Base-by-base conservation (phyloP, 2,329 filamentous ascomycete species). In the Penicillium sp. region DNA sequence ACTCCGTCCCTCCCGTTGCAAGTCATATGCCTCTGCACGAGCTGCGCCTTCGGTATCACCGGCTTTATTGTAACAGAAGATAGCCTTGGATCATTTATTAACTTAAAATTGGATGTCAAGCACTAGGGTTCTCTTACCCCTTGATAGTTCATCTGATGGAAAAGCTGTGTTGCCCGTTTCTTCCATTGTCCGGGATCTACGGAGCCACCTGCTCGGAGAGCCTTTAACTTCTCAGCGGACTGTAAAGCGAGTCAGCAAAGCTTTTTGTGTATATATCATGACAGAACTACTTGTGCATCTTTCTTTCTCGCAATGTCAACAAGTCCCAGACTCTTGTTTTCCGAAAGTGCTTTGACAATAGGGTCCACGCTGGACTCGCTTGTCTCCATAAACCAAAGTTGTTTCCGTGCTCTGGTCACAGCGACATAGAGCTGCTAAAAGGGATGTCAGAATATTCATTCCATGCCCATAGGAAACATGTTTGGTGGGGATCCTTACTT, bases 391-490 rank as follows among this genome's bases (percentile, higher is more conserved):
- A 63, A 52, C 49, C 59, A 61, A 20, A 60, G 46, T 17, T 59
- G 56, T 30, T 56, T 61, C 10, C 66, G 58, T 0, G 66, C 59
- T 45, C 68, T 59, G 3, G 68, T 70, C 2, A 66, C 49, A 7
- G 62, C 66, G 15, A 70, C 65, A 48, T 70, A 70, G 2, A 69
- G 46, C 43, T 66, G 53, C 62, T 69, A 15, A 9, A 23, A 21
- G 10, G 13, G 10, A 37, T 21, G 17, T 37, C 23, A 37, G 18
- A 17, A 7, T 12, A 26, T 15, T 20, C 21, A 40, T 40, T 8
- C 4, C 12, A 23, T 13, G 4, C n/a, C n/a, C n/a, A 13, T 6
- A 9, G 2, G 26, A 27, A n/a, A 13, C 12, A n/a, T 21, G 7
- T 12, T 20, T 24, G n/a, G 7, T n/a, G 3, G n/a, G 20, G 37